A percentile compares a stretch with the other conserved stretches of the same genome.
phyloP scores from a whole-genome alignment of 768 basidiomycete genomes.

The Psilocybe subaeruginosa region DNA sequence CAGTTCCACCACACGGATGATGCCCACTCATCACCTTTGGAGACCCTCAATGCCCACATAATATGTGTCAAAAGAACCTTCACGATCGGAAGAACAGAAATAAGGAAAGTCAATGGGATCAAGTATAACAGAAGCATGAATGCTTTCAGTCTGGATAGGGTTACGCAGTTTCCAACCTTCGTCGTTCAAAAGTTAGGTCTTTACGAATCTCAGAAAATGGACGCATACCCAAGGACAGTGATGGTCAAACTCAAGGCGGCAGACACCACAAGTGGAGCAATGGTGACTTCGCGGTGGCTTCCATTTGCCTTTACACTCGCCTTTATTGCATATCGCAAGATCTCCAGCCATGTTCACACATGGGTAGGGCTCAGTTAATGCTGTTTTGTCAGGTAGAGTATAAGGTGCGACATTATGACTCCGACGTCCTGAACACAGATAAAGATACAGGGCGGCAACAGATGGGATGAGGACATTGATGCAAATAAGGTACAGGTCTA shows the following conservation, averaged over 20 bases:
- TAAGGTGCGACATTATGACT: constrained; percentile 34
- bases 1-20: constrained; percentile 43
- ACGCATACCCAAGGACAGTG: constrained; percentile 47
- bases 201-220: neutral
- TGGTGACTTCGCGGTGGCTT: constrained; percentile 48
- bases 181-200: neutral
- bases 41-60: constrained; percentile 28
- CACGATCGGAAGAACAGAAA: constrained; percentile 32
- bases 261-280: constrained; percentile 47
- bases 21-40: constrained; percentile 32
- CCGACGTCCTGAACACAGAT: constrained; percentile 34
- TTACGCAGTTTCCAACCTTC: neutral
- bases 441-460: constrained; percentile 33
- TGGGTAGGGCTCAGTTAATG: constrained; percentile 41
- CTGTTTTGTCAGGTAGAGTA: constrained; percentile 32
- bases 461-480: constrained; percentile 29
- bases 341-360: constrained; percentile 35
- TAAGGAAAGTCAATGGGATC: constrained; percentile 29
- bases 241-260: constrained; percentile 47
- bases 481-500: constrained; percentile 33
- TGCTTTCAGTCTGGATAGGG: constrained; percentile 35
- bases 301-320: constrained; percentile 38
- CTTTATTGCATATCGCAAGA: constrained; percentile 36
- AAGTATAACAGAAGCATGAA: constrained; percentile 38
- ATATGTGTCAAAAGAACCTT: constrained; percentile 30